These are phyloP conservation scores for Penicillium canariense DNA, from an alignment of 495 filamentous ascomycete genomes.

Conservation along the genomic window DNA sequence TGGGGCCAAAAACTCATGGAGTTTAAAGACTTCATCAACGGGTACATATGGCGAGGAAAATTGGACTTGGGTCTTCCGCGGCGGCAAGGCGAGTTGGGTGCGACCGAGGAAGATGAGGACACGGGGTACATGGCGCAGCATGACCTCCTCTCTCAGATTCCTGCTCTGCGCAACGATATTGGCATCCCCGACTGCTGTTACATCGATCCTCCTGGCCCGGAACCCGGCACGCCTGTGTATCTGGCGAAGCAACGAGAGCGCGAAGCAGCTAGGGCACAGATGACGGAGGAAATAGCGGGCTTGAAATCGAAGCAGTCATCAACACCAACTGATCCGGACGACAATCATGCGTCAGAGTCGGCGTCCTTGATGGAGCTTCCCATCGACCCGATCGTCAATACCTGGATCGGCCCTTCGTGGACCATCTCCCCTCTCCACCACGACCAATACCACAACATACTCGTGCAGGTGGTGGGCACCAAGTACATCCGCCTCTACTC, in stretches of 20 bases:
- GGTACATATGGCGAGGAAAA: constrained; percentile 48
- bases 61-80: not conserved
- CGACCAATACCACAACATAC: constrained; percentile 90
- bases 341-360: constrained; percentile 8
- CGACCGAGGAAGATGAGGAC: constrained; percentile 17
- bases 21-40: constrained; percentile 69
- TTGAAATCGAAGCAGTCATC: constrained; percentile 38
- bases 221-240: constrained; percentile 48
- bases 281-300: not conserved
- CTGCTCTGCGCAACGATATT: constrained; percentile 73
- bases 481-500: constrained; percentile 91
- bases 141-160: constrained; percentile 80
- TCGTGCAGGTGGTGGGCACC: constrained; percentile 83
- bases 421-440: constrained; percentile 93
- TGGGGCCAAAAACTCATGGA: constrained; percentile 85
- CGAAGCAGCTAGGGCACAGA: constrained; percentile 17
- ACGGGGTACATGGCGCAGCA: constrained; percentile 90
- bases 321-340: constrained; percentile 3
- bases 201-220: constrained; percentile 52
- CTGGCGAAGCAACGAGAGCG: constrained; percentile 42
- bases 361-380: constrained; percentile 18
- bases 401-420: constrained; percentile 85
- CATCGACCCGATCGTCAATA: constrained; percentile 60
- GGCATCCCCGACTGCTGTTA: constrained; percentile 83
- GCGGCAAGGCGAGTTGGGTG: constrained; percentile 1